Conservation (phyloP, 148 eudicot genomes). For the Chenopodium quinoa region DNA sequence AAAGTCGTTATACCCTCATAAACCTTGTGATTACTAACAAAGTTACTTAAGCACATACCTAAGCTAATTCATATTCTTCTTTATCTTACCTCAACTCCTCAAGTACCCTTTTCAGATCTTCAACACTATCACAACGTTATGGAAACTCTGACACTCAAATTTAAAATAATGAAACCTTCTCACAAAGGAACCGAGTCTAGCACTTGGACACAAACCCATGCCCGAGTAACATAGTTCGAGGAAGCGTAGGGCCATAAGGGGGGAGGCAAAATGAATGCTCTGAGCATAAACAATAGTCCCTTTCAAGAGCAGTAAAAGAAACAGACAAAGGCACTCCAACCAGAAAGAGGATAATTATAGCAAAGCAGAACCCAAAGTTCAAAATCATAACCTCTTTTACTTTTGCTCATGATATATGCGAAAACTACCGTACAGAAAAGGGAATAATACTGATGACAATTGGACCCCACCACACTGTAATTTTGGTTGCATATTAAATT, state of each 20-base stretch:
- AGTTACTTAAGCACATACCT: not conserved
- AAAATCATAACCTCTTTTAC: not conserved
- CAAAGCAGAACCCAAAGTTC: constrained; percentile 2
- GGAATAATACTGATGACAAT: constrained; percentile 29
- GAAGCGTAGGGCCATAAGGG: not conserved
- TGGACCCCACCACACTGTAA: constrained; percentile 27
- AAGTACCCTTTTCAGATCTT: not conserved
- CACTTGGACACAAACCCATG: not conserved
- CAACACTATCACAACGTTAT: not conserved
- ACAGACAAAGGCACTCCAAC: constrained; percentile 22
- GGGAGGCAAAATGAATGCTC: constrained; percentile 13
- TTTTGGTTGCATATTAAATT: constrained; percentile 30
- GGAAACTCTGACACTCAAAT: not conserved
- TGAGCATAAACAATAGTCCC: constrained; percentile 17
- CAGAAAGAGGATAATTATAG: not conserved
- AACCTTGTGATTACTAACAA: constrained; percentile 12
- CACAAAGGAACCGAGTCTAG: too few relatives aligned
- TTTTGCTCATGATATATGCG: not conserved
- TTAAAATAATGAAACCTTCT: too few relatives aligned
- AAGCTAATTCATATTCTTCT: not conserved
- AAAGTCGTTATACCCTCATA: constrained; percentile 33
- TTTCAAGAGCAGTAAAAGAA: constrained; percentile 15
- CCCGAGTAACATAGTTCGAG: not conserved
- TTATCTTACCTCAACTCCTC: not conserved
- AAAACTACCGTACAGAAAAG: constrained; percentile 21